Evolutionary conservation across 1,284 basidiomycete genomes (phyloP), one percentile per base, ranked within the genome.

Genomic region (Apiotrichum gamsii): DNA sequence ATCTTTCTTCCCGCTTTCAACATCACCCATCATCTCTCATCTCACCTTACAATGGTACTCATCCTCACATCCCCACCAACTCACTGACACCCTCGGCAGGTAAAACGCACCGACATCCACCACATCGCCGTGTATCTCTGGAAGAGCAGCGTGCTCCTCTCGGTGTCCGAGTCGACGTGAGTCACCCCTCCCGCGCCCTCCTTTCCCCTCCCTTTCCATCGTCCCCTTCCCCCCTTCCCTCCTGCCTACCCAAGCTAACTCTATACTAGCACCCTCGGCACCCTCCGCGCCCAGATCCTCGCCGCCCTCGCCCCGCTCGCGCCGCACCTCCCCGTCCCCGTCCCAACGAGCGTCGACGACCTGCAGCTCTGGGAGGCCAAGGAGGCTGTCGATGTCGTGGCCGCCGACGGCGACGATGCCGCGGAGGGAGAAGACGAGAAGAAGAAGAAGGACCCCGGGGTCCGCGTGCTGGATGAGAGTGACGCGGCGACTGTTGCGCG

Each of bases 51-150:
- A 28, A 28, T 28, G 25, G 25, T 28, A 28, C 25, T 6, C 25
- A 28, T n/a, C n/a, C n/a, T n/a, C n/a, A n/a, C n/a, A n/a, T n/a
- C n/a, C n/a, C n/a, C n/a, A n/a, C n/a, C n/a, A n/a, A n/a, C n/a
- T 11, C 25, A 28, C 25, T 28, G 25, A 28, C 25, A 11, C 11
- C 25, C n/a, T n/a, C n/a, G n/a, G n/a, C 25, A 28, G 25, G 8
- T 11, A 28, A 62, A 64, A 51, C 41, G 49, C 16, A 51, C 58
- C 8, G 61, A 65, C 20, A 16, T 62, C 16, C 47, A 56, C 41
- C 68, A 70, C 47, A 39, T 70, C 45, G 65, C 65, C 1, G 64
- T 67, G 38, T 67, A 70, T 47, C 60, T 67, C 42, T 35, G 54
- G 43, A 45, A 52, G 20, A 63, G 62, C 14, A 55, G 61, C 14